Evolutionary conservation across 176 grass and related monocot species (phyloP).

Genomic region (Juncus effusus): DNA sequence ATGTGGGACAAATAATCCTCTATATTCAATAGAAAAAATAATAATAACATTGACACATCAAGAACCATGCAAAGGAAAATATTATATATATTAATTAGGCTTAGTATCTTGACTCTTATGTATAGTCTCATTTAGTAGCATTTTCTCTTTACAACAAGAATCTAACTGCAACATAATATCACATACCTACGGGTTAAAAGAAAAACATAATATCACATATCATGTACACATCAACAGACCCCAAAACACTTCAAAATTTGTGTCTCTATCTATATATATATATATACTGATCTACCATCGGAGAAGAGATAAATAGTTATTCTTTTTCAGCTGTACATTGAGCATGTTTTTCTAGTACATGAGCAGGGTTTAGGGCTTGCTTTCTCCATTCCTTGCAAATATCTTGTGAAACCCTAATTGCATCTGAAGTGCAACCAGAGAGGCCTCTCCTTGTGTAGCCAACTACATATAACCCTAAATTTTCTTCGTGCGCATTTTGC

Average conservation of each 20-base stretch:
- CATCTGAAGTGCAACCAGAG: conserved; percentile 59
- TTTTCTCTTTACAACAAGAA: conserved; percentile 14
- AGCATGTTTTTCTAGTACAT: not conserved
- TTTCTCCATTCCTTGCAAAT: conserved; percentile 62
- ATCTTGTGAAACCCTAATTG: conserved; percentile 55
- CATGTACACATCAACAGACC: conserved; percentile 14
- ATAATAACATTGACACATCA: no score
- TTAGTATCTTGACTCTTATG: no score
- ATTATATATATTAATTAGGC: not conserved
- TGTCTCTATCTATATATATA: not conserved
- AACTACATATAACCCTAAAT: conserved; percentile 62
- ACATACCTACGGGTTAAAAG: not conserved
- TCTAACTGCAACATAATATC: not conserved
- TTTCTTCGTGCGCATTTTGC: conserved; percentile 48
- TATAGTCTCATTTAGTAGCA: no score
- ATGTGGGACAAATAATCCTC: no score
- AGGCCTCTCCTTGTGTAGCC: conserved; percentile 77
- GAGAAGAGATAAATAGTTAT: not conserved
- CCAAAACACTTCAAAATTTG: conserved; percentile 21
- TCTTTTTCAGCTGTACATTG: not conserved
- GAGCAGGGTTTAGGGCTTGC: conserved; percentile 20
- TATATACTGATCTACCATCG: not conserved
- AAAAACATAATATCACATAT: not conserved
- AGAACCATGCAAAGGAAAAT: not conserved
- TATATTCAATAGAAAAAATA: no score